Percentiles rank a stretch among this genome's conserved stretches.
Conservation (phyloP, 192 early-diverging fungal species). For the Linnemannia elongata region DNA sequence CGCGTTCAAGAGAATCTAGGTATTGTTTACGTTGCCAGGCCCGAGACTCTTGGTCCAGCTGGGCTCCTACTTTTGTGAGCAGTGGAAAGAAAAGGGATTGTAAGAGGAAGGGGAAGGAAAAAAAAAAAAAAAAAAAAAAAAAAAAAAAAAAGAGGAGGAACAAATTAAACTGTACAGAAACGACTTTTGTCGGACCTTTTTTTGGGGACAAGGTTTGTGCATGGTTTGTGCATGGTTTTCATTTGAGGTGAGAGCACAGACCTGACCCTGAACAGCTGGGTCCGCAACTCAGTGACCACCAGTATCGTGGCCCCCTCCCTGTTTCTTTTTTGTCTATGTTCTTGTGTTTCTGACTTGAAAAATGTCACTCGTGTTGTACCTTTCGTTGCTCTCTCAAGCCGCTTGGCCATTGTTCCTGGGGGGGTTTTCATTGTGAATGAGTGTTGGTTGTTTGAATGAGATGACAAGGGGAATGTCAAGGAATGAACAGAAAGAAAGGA, state of each 20-base stretch:
- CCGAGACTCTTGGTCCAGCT: constrained; percentile 1
- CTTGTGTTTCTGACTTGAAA: too few relatives aligned
- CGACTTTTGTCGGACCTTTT: not conserved
- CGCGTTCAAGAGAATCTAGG: constrained; percentile 59
- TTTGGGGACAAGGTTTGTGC: not conserved
- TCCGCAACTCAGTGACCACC: too few relatives aligned
- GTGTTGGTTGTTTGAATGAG: not conserved
- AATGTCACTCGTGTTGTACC: not conserved
- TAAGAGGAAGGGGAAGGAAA: not conserved
- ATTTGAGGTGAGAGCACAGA: not conserved
- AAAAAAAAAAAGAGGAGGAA: too few relatives aligned
- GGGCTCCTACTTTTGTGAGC: not conserved
- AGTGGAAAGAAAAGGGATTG: not conserved
- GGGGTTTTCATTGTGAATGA: not conserved
- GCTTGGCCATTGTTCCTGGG: not conserved
- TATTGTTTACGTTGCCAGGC: constrained; percentile 43
- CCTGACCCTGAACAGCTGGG: not conserved
- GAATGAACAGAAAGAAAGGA: not conserved
- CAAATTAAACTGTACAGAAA: too few relatives aligned
- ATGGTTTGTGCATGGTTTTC: not conserved
- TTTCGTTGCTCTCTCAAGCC: not conserved
- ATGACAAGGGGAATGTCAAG: not conserved
- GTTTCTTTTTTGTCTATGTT: too few relatives aligned
- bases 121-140: too few relatives aligned
- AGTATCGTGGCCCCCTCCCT: too few relatives aligned